Conservation (phyloP, 2,329 filamentous ascomycete species). For the Pestalotiopsis sp. region DNA sequence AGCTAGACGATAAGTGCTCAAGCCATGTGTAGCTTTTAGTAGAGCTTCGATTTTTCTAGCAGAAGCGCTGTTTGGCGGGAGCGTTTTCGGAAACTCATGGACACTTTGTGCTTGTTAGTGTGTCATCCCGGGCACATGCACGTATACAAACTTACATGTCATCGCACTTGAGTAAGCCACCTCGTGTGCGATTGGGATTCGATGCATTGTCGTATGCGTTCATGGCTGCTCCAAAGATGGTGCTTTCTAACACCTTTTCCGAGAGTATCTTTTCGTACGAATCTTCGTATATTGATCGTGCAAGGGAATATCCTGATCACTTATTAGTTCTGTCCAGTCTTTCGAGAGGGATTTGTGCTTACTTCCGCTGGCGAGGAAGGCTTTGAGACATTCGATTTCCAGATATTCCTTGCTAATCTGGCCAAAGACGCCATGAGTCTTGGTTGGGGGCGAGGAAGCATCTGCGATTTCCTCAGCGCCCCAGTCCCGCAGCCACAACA, state of each 20-base stretch:
- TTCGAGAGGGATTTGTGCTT: conserved; percentile 36
- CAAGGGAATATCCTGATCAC: conserved; percentile 60
- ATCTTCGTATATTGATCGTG: conserved; percentile 63
- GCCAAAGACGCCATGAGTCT: conserved; percentile 57
- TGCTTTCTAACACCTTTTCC: conserved; percentile 55
- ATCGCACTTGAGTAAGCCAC: conserved; percentile 76
- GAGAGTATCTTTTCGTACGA: conserved; percentile 51
- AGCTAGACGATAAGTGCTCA: conserved; percentile 77
- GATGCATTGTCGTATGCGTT: conserved; percentile 79
- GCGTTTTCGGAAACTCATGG: conserved; percentile 62
- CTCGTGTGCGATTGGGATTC: conserved; percentile 76
- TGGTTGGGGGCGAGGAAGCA: conserved; percentile 21
- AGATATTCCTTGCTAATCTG: conserved; percentile 62
- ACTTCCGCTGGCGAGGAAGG: conserved; percentile 64
- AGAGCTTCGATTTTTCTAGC: conserved; percentile 63
- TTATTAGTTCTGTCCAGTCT: conserved; percentile 21
- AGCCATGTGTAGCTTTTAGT: conserved; percentile 71
- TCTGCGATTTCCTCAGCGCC: conserved; percentile 50
- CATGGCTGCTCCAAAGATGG: conserved; percentile 66
- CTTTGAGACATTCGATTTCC: conserved; percentile 72
- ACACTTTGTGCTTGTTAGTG: conserved; percentile 47
- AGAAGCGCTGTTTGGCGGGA: conserved; percentile 54
- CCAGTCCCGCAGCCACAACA: conserved; percentile 78
- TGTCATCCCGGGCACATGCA: background rate
- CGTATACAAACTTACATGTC: conserved; percentile 62